phyloP scores from a whole-genome alignment of 192 early-diverging fungal species.

The Podila clonocystis region DNA sequence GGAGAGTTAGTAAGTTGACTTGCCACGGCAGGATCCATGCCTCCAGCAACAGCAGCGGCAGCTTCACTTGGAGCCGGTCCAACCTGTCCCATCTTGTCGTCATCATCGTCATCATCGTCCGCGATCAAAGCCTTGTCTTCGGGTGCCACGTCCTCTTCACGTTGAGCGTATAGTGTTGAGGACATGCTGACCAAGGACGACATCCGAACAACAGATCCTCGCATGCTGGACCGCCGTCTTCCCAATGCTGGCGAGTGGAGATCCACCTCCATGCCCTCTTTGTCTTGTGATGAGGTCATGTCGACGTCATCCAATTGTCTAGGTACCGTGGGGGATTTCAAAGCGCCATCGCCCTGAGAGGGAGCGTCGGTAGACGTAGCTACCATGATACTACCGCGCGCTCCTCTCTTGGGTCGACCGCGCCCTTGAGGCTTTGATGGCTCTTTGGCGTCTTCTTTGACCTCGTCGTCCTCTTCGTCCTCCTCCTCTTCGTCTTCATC shows the following conservation, averaged over 20 bases:
- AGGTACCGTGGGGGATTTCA: neutral
- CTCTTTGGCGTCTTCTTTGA: neutral
- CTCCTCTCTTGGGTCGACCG: constrained; percentile 24
- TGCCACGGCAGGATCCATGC: constrained; percentile 42
- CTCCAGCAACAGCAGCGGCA: constrained; percentile 42
- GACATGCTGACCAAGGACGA: constrained; percentile 52
- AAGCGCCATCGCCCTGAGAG: neutral
- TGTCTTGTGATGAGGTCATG: constrained; percentile 16
- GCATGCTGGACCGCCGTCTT: constrained; percentile 46
- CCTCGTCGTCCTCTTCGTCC: constrained; percentile 17
- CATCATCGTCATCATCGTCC: constrained; percentile 47
- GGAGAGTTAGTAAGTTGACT: constrained; percentile 19
- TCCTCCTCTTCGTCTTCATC: constrained; percentile 28
- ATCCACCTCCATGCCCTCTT: constrained; percentile 40
- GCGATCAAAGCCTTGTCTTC: constrained; percentile 18
- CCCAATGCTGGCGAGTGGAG: constrained; percentile 44
- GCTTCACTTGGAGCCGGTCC: constrained; percentile 47
- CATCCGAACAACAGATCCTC: constrained; percentile 40
- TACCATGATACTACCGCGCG: constrained; percentile 29
- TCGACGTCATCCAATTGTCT: constrained; percentile 14
- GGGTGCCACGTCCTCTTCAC: constrained; percentile 37
- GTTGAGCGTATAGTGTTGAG: constrained; percentile 39
- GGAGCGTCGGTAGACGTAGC: constrained; percentile 1
- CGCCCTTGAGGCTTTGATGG: neutral
- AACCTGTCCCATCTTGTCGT: constrained; percentile 26